phyloP scores from a whole-genome alignment of 73 alveolate genomes.

The Paramecium sexaurelia region DNA sequence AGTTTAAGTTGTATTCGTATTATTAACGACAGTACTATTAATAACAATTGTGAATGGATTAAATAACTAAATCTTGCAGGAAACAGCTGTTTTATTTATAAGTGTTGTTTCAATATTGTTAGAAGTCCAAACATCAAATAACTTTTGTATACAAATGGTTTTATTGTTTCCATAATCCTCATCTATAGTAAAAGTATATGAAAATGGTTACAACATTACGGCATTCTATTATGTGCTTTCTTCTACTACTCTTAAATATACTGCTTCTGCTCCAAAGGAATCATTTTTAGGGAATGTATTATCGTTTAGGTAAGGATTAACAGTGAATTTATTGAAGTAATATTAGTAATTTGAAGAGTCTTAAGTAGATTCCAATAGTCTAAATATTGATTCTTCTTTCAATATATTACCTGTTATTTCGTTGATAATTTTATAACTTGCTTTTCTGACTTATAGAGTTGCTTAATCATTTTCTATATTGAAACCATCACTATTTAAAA shows the following conservation, averaged over 20 bases:
- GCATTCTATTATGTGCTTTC: background rate
- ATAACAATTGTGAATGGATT: background rate
- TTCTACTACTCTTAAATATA: background rate
- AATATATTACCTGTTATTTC: background rate
- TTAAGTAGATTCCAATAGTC: background rate
- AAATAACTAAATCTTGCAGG: background rate
- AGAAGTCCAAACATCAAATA: background rate
- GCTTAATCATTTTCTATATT: background rate
- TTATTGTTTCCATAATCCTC: background rate
- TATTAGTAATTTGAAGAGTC: background rate
- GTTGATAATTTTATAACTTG: background rate
- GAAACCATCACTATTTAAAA: background rate
- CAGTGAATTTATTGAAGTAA: background rate
- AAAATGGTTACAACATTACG: background rate
- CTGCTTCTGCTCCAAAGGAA: background rate
- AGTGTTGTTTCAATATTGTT: background rate
- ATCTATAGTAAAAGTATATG: background rate
- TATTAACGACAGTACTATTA: background rate
- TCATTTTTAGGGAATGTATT: background rate
- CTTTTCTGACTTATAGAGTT: background rate
- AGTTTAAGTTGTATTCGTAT: background rate
- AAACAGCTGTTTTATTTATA: background rate
- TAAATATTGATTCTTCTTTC: background rate
- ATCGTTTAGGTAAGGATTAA: background rate
- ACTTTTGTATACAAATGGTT: background rate